Conservation (phyloP, 2,329 filamentous ascomycete species). For the Stemphylium vesicarium region DNA sequence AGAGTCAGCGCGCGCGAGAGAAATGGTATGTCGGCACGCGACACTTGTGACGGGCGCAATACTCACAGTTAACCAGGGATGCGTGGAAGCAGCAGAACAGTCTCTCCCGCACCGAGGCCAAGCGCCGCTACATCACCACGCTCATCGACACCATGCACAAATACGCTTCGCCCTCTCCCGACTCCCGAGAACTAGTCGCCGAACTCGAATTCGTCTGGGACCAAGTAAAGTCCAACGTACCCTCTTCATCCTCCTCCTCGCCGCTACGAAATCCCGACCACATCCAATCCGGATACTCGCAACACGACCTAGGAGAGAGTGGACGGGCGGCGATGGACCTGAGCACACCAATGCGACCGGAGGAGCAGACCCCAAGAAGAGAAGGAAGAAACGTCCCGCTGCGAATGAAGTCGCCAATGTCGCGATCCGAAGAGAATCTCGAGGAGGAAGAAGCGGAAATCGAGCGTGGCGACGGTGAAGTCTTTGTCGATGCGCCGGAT, state of each 20-base stretch:
- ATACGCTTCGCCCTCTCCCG: conserved; percentile 84
- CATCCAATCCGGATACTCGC: conserved; percentile 34
- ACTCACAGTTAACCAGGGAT: conserved; percentile 63
- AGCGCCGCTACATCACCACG: conserved; percentile 90
- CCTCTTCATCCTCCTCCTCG: conserved; percentile 63
- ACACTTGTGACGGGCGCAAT: conserved; percentile 3
- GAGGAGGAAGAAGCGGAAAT: conserved; percentile 46
- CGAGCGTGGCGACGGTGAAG: conserved; percentile 46
- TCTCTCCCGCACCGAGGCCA: conserved; percentile 86
- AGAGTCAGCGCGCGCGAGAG: conserved; percentile 62
- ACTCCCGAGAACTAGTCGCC: conserved; percentile 83
- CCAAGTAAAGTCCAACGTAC: conserved; percentile 85
- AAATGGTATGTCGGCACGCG: conserved; percentile 72
- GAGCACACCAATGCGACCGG: conserved; percentile 16
- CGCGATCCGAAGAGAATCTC: conserved; percentile 68
- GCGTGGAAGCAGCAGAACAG: conserved; percentile 91
- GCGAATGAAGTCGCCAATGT: conserved; percentile 80
- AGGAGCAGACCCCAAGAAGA: not conserved
- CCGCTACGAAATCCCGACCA: conserved; percentile 47
- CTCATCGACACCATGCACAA: conserved; percentile 96
- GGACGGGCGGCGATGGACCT: conserved; percentile 39
- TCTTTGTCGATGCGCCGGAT: conserved; percentile 58
- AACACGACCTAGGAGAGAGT: conserved; percentile 51
- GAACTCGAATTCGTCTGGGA: conserved; percentile 99
- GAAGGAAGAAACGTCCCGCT: conserved; percentile 27